Base-by-base conservation (phyloP, 169 alveolate species). In the Plasmodium falciparum region DNA sequence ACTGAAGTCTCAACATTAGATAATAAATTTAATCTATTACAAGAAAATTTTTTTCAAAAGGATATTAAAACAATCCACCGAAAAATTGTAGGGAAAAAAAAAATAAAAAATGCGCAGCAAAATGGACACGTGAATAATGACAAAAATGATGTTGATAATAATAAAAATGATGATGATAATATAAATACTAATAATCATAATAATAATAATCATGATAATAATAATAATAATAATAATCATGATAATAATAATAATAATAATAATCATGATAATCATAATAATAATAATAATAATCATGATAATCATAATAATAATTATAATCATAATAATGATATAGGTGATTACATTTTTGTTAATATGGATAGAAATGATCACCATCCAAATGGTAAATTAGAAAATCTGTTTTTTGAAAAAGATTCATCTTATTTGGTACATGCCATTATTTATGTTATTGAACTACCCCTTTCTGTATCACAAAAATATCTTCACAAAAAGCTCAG, bases 1-100 rank as follows among this genome's bases (percentile, higher is more conserved):
- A n/a, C 22, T 11, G 89, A 76, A 65, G 45, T 49, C 9, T 76
- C 89, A 22, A 56, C 89, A 12, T 56, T 76, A n/a, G 74, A 74
- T 49, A 59, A 76, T 76, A 62, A 76, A 43, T 56, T 76, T 22
- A 54, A 65, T 47, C 52, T 76, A 54, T 17, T 63, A 50, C 76
- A 76, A 54, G 89, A 76, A 65, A 47, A 76, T 15, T 49, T 45
- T 65, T 63, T 76, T 43, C 61, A 65, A 2, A 52, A 69, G 63
- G 73, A 76, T 45, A 39, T 63, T 12, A 76, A 69, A 22, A 66
- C 22, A n/a, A 67, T 49, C 0, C 58, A 33, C 56, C 49, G 58
- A 58, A 29, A 59, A 61, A 22, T 63, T 49, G 8, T 76, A 13
- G 47, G 17, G 17, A 76, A 58, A 66, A 74, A 61, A 61, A 73